Conservation (phyloP, 2,329 filamentous ascomycete genomes). For the Colletotrichum gigasporum region DNA sequence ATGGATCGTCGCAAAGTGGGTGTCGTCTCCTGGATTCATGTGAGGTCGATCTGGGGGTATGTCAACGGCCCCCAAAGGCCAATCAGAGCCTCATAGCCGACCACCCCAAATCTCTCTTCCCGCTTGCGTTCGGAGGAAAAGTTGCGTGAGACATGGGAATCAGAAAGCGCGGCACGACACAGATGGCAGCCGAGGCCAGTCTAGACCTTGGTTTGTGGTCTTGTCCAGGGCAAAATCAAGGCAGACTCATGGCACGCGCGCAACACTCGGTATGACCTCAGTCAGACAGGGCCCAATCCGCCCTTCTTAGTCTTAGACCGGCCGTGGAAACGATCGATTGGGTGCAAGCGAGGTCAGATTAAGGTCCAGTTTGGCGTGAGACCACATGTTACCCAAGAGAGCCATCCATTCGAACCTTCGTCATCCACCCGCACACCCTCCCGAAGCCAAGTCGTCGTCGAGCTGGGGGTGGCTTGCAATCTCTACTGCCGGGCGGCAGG, state of each 20-base stretch:
- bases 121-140: not conserved
- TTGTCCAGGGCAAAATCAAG: not conserved
- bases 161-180: not conserved
- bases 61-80: not conserved
- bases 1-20: not conserved
- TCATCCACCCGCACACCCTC: not conserved
- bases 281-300: not conserved
- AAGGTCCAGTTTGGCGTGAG: not conserved
- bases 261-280: slow-evolving; percentile 14
- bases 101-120: not conserved
- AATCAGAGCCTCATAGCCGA: not conserved
- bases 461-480: not conserved
- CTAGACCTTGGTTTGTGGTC: not conserved
- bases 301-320: not conserved
- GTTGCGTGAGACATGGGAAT: not conserved
- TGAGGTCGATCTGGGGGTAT: not conserved
- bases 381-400: not conserved
- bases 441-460: not conserved
- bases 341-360: slow-evolving; percentile 15
- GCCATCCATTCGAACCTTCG: not conserved
- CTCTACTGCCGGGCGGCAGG: not conserved
- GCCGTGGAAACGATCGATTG: not conserved
- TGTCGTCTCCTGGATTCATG: not conserved
- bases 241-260: not conserved
- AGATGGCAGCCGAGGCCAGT: too few species aligned